Base-by-base conservation (phyloP, 2,329 filamentous ascomycete species). In the Mycosphaerelloides madeirae region DNA sequence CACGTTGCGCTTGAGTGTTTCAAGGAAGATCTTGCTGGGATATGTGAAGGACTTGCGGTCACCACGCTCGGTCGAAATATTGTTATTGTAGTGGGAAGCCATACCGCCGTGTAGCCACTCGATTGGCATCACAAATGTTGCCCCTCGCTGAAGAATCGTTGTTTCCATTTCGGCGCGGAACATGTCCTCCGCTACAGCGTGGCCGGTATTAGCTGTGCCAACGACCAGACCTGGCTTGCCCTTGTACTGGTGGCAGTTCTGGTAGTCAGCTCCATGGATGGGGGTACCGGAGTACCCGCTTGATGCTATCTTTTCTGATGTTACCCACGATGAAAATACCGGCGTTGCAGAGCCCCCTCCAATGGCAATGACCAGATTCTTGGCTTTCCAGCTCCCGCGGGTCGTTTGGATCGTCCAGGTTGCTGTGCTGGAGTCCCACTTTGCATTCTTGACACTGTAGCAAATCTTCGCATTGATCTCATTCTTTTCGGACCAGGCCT, bases 121-220 rank as follows among this genome's bases (percentile, higher is more conserved):
- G 7, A 53, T 57, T 3, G 67, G 66, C 7, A 66, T 46, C 12
- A 66, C 56, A 56, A 64, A 68, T 20, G 72, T 75, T 8, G 59
- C 63, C 34, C 57, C 63, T 25, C 72, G 66, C 49, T 75, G 72
- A 0, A 75, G 55, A 52, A 75, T 70, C 11, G 71, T 75, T 12
- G 68, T 65, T 20, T 66, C 61, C 38, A 68, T 50, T 3, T 66
- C 66, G 6, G 66, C 66, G 16, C 67, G 62, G 31, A 65, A 61
- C 64, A 73, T 74, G 54, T 75, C 70, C 54, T 73, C 66, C 2
- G 71, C 69, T 16, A 74, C 65, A 52, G 75, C 72, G 56, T 75
- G 71, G 1, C 66, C 71, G 1, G 71, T 73, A 50, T 75, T 75
- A 39, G 68, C 74, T 14, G 66, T 68, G 19, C 73, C 72, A 13